Evolutionary conservation across 176 grass and related monocot genomes (phyloP), one percentile per base, ranked within the genome.

Genomic region (Metroxylon sagu): DNA sequence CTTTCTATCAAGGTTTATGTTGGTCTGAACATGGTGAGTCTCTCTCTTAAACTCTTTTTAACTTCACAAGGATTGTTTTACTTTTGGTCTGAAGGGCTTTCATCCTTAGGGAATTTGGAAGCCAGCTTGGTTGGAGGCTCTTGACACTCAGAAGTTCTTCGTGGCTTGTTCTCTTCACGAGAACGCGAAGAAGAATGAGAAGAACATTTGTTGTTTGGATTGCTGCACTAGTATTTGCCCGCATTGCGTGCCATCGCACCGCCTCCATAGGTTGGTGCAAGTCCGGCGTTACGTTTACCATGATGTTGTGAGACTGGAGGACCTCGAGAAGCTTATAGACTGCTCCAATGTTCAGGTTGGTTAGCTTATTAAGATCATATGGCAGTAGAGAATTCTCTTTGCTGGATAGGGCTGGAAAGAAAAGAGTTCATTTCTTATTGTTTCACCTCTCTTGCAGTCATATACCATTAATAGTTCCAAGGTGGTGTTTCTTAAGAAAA

Each of bases 391-490:
- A 35, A 35, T 35, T 35, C 6, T 35, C 6, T 35, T 43, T 43
- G 35, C 35, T 43, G 8, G 35, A 1, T 43, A 43, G 35, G 35
- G 10, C 12, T 43, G 8, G 12, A 43, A 43, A 14, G 35, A 43
- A 43, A 39, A 39, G 7, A 2, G 10, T 39, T 43, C 35, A 43
- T 43, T 6, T 6, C 12, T 43, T 12, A 12, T 6, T 43, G 7
- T 14, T 12, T 49, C 69, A 26, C 49, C 48, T 57, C 57, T 78
- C 63, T 60, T 77, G 83, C 87, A 96, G 91, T 80, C 91, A 48
- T 96, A 96, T 69, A 96, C 86, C 19, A 96, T 96, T 62, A 96
- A 96, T 80, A 96, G 86, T 53, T 96, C 91, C 57, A 96, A 96
- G 64, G 91, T 96, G 49, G 86, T 96, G 72, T 96, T 96, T 79